Percentiles rank a stretch among this genome's conserved stretches.
phyloP scores from a whole-genome alignment of 1,139 yeast species.

The Kurtzmaniella quercitrusa region DNA sequence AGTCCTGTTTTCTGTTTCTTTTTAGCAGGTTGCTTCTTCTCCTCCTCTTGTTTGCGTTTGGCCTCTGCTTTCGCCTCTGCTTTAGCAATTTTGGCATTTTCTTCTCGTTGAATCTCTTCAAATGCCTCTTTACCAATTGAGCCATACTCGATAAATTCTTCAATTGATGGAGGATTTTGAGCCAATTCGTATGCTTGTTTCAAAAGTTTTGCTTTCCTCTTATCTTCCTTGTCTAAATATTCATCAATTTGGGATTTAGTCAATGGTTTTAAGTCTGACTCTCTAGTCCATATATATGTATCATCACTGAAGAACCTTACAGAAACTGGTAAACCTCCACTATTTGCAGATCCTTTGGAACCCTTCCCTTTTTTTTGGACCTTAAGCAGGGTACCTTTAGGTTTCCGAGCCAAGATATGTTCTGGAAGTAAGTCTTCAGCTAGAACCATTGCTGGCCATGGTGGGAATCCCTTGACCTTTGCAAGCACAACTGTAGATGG shows the following conservation, averaged over 20 bases:
- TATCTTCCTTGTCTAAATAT: conserved; percentile 21
- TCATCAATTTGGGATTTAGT: conserved; percentile 23
- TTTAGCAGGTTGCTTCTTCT: conserved; percentile 1
- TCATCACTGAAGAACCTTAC: conserved; percentile 65
- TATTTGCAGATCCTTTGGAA: conserved; percentile 15
- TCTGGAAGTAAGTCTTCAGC: conserved; percentile 55
- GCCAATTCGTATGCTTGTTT: conserved; percentile 40
- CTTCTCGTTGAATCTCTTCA: conserved; percentile 16
- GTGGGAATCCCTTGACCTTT: conserved; percentile 73
- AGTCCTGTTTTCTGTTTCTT: conserved; percentile 1
- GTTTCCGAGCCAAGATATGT: conserved; percentile 43
- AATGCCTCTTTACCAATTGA: conserved; percentile 23
- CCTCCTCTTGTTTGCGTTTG: conserved; percentile 5
- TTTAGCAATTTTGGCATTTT: conserved; percentile 18
- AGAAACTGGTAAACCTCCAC: conserved; percentile 24
- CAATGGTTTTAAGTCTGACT: conserved; percentile 37
- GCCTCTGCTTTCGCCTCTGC: conserved; percentile 13
- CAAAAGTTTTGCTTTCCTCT: conserved; percentile 34
- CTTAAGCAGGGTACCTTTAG: conserved; percentile 23
- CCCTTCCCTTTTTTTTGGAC: conserved; percentile 10
- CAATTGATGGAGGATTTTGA: conserved; percentile 42
- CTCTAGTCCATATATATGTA: conserved; percentile 59
- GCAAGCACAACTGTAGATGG: conserved; percentile 55
- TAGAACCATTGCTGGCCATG: conserved; percentile 82
- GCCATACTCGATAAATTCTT: conserved; percentile 38